Base-by-base conservation (phyloP, 805 yeast genomes). In the Yamadazyma akitaensis region DNA sequence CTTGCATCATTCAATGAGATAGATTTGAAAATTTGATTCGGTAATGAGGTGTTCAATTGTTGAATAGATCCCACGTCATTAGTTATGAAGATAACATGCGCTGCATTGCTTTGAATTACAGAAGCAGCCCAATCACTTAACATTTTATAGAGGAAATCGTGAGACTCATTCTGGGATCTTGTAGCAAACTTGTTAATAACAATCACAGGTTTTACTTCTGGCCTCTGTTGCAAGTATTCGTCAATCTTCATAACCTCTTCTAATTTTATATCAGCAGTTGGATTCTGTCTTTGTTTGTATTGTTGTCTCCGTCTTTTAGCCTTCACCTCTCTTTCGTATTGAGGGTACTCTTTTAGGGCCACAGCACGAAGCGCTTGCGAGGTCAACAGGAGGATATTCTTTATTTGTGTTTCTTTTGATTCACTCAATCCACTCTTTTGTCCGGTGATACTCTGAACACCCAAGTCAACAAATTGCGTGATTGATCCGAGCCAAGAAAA, bases 351-450 rank as follows among this genome's bases (percentile, higher is more conserved):
- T 11, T 50, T 41, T 39, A 65, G 57, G 1, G 74, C 69, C n/a
- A 89, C 76, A 16, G 78, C 79, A 53, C 90, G 75, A n/a, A 94
- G 73, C 0, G 96, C 91, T 53, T 79, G 81, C 32, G 82, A 69
- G 0, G 92, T 76, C 38, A 88, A 76, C 42, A 83, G 77, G 41
- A 91, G 73, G 80, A 91, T 90, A 55, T 84, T 83, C 63, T 87
- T 85, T 50, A 87, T 78, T 61, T 88, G 96, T 0, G 85, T 67
- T 55, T 91, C 97, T 51, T 83, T 84, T 2, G 88, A 70, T 60
- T 91, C 97, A 26, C 91, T 80, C 40, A 91, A 70, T 1, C 97
- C 97, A 2, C 96, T 85, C 60, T 90, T 91, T 61, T 90, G 97
- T 1, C 98, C 99, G 0, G 96, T 89, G 36, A 92, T 63, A 47